Base-by-base conservation (phyloP, 2,329 filamentous ascomycete genomes). In the Stagonosporopsis rhizophila region DNA sequence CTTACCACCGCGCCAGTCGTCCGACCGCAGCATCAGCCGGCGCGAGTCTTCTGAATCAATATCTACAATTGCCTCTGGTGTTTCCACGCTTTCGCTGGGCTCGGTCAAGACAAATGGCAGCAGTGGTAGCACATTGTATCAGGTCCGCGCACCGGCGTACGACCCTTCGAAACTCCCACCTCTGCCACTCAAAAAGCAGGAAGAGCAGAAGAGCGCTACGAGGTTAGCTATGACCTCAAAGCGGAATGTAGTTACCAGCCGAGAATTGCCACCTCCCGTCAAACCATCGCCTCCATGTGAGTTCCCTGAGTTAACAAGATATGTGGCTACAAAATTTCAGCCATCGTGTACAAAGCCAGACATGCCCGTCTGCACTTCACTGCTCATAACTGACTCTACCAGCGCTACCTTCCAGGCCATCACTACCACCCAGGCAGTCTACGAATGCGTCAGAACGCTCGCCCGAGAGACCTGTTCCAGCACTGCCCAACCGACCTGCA, bases 91-190 rank as follows among this genome's bases (percentile, higher is more conserved):
- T 9, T 85, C 84, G 12, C 79, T 79, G 44, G 73, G 76, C 8
- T 83, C 83, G 2, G 78, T 77, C 34, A 78, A 77, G 46, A 75
- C 78, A 22, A 78, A 73, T 32, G 62, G 54, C 22, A 73, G 67
- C n/a, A 72, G 73, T 44, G 53, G 70, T 59, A 73, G 70, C 19
- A 60, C 68, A 15, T 44, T 72, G 22, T 71, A 74, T 54, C 74
- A 77, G 39, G 73, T 83, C 44, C 80, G 81, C 64, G 83, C 85
- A 6, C 85, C 86, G 9, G 80, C 81, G 42, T 88, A 82, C 74
- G 83, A 85, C 57, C 81, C 84, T 44, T 71, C 79, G 14, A 78
- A 80, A 34, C 72, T 87, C 9, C 85, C 85, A 47, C 76, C 81
- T 27, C 74, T 87, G 32, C 84, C 84, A 44, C 79, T 82, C 1